Conservation (phyloP, 345 rosid species). For the Populus davidiana region DNA sequence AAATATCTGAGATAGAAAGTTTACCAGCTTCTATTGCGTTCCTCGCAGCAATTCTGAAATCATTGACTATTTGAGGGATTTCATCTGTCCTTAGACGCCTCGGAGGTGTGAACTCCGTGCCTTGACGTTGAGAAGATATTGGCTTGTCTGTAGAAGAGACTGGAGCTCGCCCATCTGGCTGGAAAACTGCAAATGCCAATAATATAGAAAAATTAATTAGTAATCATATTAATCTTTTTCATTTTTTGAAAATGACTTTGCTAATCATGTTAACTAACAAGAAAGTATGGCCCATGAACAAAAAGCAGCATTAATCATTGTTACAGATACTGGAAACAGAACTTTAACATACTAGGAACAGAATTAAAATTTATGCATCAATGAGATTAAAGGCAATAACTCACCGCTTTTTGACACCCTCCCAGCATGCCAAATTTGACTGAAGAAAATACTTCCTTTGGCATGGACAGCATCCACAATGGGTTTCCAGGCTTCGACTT, state of each 20-base stretch:
- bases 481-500: slow-evolving; percentile 85
- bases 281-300: too few species aligned
- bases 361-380: too few species aligned
- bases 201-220: too few species aligned
- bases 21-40: slow-evolving; percentile 18
- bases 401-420: slow-evolving; percentile 57
- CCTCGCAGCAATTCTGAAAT: slow-evolving; percentile 69
- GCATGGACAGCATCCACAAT: slow-evolving; percentile 82
- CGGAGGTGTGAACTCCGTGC: slow-evolving; percentile 48
- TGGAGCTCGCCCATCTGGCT: slow-evolving; percentile 67
- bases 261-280: too few species aligned
- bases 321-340: too few species aligned
- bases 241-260: too few species aligned
- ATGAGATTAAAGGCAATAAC: too few species aligned
- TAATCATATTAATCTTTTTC: too few species aligned
- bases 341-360: too few species aligned
- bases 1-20: too few species aligned
- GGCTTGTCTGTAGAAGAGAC: slow-evolving; percentile 57
- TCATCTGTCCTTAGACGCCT: slow-evolving; percentile 53
- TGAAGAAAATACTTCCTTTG: slow-evolving; percentile 68
- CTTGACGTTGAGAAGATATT: slow-evolving; percentile 35
- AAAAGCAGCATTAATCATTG: too few species aligned
- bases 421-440: slow-evolving; percentile 73
- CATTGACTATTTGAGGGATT: slow-evolving; percentile 64
- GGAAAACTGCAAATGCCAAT: slow-evolving; percentile 35